Conservation (phyloP, 2,329 filamentous ascomycete species). For the Sarocladiaceae sp. region DNA sequence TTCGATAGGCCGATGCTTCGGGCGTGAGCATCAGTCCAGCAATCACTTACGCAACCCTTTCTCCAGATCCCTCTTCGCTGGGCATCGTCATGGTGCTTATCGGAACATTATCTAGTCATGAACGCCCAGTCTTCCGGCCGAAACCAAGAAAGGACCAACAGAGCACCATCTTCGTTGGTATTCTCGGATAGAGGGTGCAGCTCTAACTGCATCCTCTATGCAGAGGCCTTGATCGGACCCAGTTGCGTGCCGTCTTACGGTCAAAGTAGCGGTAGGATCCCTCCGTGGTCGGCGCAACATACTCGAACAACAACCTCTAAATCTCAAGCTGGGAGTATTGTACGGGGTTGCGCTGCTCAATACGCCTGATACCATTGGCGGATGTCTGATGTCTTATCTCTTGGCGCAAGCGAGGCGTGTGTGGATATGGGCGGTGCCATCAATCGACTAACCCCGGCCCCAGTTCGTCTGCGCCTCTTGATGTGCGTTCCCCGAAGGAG, state of each 20-base stretch:
- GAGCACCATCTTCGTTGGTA: too few relatives aligned
- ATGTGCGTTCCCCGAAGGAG: background rate
- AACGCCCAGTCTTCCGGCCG: background rate
- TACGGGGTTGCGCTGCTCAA: too few relatives aligned
- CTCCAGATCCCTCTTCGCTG: background rate
- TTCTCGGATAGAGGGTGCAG: too few relatives aligned
- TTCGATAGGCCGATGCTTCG: too few relatives aligned
- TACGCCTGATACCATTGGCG: background rate
- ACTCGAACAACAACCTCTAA: background rate
- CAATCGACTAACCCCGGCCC: background rate
- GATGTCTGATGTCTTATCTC: conserved; percentile 2
- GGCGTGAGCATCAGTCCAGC: too few relatives aligned
- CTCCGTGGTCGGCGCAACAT: too few relatives aligned
- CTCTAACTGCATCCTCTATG: too few relatives aligned
- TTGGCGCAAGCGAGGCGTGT: conserved; percentile 5
- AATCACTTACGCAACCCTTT: conserved; percentile 5
- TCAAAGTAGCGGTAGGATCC: too few relatives aligned
- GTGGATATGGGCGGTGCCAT: background rate
- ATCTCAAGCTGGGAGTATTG: too few relatives aligned
- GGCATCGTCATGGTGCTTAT: conserved; percentile 1
- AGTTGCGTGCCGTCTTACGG: too few relatives aligned
- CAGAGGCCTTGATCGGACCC: too few relatives aligned
- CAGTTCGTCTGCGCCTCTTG: background rate
- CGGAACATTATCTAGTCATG: background rate
- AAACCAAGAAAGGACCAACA: conserved; percentile 4